phyloP scores from a whole-genome alignment of 371 early-diverging fungal genomes.

The Mortierella sp. region DNA sequence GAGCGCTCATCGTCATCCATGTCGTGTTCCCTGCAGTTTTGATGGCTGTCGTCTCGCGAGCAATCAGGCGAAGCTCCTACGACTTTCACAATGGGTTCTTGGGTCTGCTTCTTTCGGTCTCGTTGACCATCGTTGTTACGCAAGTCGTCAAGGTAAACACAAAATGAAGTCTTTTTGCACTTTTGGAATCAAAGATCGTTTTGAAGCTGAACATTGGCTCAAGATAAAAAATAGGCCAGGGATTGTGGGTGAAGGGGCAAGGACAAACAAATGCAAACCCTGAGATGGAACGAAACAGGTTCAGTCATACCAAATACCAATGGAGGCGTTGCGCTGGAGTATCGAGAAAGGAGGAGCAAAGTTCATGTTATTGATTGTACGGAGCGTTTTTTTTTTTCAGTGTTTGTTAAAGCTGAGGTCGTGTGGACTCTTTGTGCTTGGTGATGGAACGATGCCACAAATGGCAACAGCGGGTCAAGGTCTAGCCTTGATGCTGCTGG shows the following conservation, averaged over 20 bases:
- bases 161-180: not conserved
- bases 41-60: slow-evolving; percentile 62
- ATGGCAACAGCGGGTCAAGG: not conserved
- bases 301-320: not conserved
- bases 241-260: too few relatives aligned
- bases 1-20: slow-evolving; percentile 67
- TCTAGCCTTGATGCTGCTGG: not conserved
- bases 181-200: not conserved
- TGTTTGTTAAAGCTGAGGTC: not conserved
- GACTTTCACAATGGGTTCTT: slow-evolving; percentile 78
- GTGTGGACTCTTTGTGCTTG: not conserved
- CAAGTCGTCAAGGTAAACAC: slow-evolving; percentile 74
- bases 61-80: slow-evolving; percentile 63
- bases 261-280: not conserved
- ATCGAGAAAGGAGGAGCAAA: not conserved
- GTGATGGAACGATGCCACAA: not conserved
- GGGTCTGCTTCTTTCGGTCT: slow-evolving; percentile 69
- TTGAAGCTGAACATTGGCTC: not conserved
- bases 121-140: slow-evolving; percentile 77
- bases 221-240: too few relatives aligned
- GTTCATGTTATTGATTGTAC: not conserved
- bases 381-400: slow-evolving; percentile 3
- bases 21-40: slow-evolving; percentile 66
- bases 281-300: not conserved
- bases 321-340: not conserved